Percentiles rank a stretch among this genome's conserved stretches.
phyloP scores from a whole-genome alignment of 352 stramenopile species.

The Pythium folliculosum region DNA sequence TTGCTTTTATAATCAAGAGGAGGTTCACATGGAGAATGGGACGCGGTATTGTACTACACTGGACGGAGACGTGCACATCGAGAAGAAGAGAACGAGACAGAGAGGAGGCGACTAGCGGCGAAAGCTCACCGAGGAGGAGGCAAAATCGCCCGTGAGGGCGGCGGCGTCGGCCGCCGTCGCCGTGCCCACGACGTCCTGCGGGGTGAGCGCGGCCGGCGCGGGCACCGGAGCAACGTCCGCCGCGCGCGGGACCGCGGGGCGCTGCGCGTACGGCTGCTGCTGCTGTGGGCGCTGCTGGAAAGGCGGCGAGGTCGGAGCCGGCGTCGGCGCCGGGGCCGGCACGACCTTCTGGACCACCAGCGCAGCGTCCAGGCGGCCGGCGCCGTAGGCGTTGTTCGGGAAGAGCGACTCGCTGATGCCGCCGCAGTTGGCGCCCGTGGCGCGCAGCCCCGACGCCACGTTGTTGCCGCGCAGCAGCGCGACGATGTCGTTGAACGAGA shows the following conservation, averaged over 20 bases:
- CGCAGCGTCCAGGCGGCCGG: slow-evolving; percentile 34
- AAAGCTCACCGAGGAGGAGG: slow-evolving; percentile 14
- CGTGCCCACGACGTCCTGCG: slow-evolving; percentile 7
- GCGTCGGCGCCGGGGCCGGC: neutral
- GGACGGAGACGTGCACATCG: neutral
- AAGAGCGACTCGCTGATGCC: slow-evolving; percentile 20
- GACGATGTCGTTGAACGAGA: slow-evolving; percentile 33
- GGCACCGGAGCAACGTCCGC: neutral
- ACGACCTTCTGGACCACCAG: slow-evolving; percentile 11
- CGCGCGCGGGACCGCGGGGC: neutral
- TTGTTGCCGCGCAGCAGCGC: slow-evolving; percentile 16
- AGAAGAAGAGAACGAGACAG: neutral
- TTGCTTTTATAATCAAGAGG: slow-evolving; percentile 5
- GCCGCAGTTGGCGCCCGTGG: slow-evolving; percentile 15
- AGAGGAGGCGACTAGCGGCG: slow-evolving; percentile 1
- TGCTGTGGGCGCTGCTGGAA: slow-evolving; percentile 21
- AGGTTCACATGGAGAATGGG: slow-evolving; percentile 1
- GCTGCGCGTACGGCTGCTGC: slow-evolving; percentile 4
- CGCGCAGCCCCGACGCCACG: neutral
- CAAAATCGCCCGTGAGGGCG: slow-evolving; percentile 1
- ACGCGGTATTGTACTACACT: neutral
- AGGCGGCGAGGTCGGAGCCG: neutral
- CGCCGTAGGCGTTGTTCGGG: slow-evolving; percentile 41
- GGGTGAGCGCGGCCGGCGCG: neutral
- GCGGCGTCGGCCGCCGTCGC: slow-evolving; percentile 11